phyloP scores from a whole-genome alignment of 371 early-diverging fungal species.

The Mucor mucedo region DNA sequence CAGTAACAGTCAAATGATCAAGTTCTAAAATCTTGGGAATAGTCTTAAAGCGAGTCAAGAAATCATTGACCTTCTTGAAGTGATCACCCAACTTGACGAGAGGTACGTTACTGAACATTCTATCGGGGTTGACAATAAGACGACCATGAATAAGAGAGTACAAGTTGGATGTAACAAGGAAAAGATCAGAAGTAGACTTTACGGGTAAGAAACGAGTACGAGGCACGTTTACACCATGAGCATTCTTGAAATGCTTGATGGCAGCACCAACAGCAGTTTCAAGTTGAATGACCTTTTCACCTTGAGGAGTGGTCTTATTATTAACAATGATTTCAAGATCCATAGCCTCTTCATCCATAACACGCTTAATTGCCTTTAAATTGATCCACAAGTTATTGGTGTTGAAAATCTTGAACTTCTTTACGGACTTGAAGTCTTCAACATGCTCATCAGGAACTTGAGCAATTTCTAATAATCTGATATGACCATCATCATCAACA shows the following conservation, averaged over 20 bases:
- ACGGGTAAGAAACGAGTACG: conserved; percentile 99
- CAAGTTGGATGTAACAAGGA: conserved; percentile 96
- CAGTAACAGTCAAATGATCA: conserved; percentile 98
- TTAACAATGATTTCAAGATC: conserved; percentile 98
- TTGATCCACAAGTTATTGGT: conserved; percentile 99
- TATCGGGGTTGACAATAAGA: conserved; percentile 89
- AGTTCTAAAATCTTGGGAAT: conserved; percentile 97
- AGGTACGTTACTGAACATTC: conserved; percentile 94
- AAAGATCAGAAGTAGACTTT: conserved; percentile 98
- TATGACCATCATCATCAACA: conserved; percentile 95
- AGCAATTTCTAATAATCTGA: conserved; percentile 98
- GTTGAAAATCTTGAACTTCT: conserved; percentile 99
- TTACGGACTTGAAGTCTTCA: conserved; percentile 99
- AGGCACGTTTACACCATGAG: conserved; percentile 98
- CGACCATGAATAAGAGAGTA: conserved; percentile 94
- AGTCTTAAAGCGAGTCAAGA: conserved; percentile 83
- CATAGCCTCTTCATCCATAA: conserved; percentile 83
- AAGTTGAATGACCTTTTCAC: conserved; percentile 97
- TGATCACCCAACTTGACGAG: conserved; percentile 97
- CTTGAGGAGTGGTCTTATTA: conserved; percentile 86
- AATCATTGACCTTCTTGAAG: conserved; percentile 92
- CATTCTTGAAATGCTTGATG: conserved; percentile 97
- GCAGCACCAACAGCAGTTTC: conserved; percentile 99
- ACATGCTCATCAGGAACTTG: conserved; percentile 98
- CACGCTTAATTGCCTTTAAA: conserved; percentile 94